A percentile compares a stretch with the other conserved stretches of the same genome.
These are phyloP conservation scores for Aegilops sharonensis DNA, from an alignment of 176 grass and related monocot genomes.

Conservation along the genomic window DNA sequence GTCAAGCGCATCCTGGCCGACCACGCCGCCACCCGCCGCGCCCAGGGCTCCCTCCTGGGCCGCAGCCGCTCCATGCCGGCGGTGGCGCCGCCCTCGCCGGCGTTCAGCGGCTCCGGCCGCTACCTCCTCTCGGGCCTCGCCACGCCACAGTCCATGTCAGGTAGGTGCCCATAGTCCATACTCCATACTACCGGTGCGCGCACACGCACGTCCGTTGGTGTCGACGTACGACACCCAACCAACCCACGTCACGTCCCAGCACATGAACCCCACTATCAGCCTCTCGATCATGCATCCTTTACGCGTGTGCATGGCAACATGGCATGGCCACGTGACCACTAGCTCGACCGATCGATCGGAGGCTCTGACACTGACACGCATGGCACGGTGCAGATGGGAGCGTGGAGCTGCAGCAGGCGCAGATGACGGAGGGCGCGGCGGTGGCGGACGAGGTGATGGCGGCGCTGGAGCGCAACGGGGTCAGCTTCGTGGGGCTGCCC, in stretches of 20 bases:
- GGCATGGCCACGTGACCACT: background rate
- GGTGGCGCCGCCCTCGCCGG: background rate
- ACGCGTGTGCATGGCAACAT: slow-evolving; percentile 1
- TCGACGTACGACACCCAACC: background rate
- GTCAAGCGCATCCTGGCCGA: slow-evolving; percentile 72
- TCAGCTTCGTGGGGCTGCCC: slow-evolving; percentile 53
- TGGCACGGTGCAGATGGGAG: slow-evolving; percentile 20
- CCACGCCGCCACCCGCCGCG: slow-evolving; percentile 27
- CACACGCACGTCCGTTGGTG: background rate
- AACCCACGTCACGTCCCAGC: slow-evolving; percentile 9
- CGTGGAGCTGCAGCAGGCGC: slow-evolving; percentile 37
- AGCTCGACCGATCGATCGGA: no score
- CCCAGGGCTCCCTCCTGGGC: background rate
- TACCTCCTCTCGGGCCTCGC: slow-evolving; percentile 51
- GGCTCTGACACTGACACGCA: no score
- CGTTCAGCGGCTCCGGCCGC: slow-evolving; percentile 18
- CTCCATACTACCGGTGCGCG: no score
- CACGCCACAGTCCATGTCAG: slow-evolving; percentile 71
- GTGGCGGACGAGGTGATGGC: slow-evolving; percentile 91
- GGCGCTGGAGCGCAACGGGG: slow-evolving; percentile 82
- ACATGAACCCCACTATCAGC: slow-evolving; percentile 21
- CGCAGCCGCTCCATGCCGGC: background rate
- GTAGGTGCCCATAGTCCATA: slow-evolving; percentile 44
- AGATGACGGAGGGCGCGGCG: slow-evolving; percentile 42
- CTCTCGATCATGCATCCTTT: background rate